Evolutionary conservation across 805 yeast genomes (phyloP), one percentile per base, ranked within the genome.

Genomic region (Kluyveromyces siamensis): DNA sequence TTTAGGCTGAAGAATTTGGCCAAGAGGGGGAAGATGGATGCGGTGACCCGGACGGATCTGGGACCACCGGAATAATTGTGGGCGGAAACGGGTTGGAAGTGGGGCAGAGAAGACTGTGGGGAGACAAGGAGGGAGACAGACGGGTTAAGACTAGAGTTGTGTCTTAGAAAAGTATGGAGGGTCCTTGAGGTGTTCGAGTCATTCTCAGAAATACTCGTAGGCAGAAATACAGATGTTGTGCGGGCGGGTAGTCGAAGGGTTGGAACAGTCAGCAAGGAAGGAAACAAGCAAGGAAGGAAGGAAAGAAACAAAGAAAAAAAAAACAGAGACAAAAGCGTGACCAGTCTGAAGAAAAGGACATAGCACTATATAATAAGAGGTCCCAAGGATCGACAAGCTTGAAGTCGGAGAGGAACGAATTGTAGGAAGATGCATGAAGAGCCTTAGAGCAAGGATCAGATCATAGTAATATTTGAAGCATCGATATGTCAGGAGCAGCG

Each of bases 401-500:
- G 35, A 30, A 8, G 10, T 7, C 14, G 11, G 2, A 30, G 35
- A 11, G 25, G 25, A 21, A 21, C 6, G 6, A 21, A 6, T 3
- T 21, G 25, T 6, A 21, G 25, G 6, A 21, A 21, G 25, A 4
- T 21, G 6, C 25, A 3, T 4, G 6, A 6, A 21, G 25, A 21
- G 25, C 25, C 6, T 21, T 30, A 30, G 35, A 30, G 35, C 35
- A 30, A 5, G 7, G 35, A 13, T 2, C 14, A 30, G 11, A 30
- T 30, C 35, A 11, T 10, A 13, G 14, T 30, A 30, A 4, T 30
- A 30, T 30, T 30, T 30, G 35, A 30, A 30, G 14, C 8, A 30
- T 30, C n/a, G 8, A n/a, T 19, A 53, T 53, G 56, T 56, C 63
- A 10, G 21, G 36, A 11, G 52, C 58, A 18, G 47, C 61, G 11